Percentiles rank a stretch among this genome's conserved stretches.
These are phyloP conservation scores for Stagonosporopsis vannaccii DNA, from an alignment of 2,329 filamentous ascomycete species.

Conservation along the genomic window DNA sequence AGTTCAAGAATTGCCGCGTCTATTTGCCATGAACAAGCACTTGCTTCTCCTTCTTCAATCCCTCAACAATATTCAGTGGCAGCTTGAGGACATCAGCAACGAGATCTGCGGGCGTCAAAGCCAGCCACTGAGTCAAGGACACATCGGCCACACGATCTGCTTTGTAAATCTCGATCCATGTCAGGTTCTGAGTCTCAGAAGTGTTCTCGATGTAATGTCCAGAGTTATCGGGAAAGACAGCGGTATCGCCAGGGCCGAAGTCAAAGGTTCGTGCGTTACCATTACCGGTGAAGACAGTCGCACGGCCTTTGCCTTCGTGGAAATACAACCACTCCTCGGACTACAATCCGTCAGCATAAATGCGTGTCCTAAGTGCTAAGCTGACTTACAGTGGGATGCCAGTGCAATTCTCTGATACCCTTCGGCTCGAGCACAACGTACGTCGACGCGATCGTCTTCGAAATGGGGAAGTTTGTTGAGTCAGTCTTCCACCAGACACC, in stretches of 20 bases:
- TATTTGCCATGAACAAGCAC: conserved; percentile 53
- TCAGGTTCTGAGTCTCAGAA: conserved; percentile 67
- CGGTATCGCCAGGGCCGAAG: conserved; percentile 71
- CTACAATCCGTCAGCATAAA: conserved; percentile 5
- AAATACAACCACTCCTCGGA: conserved; percentile 76
- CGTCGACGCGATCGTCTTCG: conserved; percentile 70
- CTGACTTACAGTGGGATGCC: conserved; percentile 69
- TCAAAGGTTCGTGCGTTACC: conserved; percentile 70
- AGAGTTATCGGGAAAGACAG: conserved; percentile 71
- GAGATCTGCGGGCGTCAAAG: conserved; percentile 69
- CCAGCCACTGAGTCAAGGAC: conserved; percentile 72
- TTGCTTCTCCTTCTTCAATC: conserved; percentile 70
- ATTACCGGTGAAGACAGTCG: conserved; percentile 70
- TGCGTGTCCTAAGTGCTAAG: neutral
- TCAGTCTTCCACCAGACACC: conserved; percentile 71
- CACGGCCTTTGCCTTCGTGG: conserved; percentile 66
- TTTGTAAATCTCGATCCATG: conserved; percentile 75
- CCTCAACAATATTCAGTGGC: conserved; percentile 62
- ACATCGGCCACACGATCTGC: conserved; percentile 72
- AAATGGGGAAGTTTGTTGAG: conserved; percentile 70
- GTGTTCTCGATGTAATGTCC: conserved; percentile 75
- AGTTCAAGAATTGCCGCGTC: neutral
- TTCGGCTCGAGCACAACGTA: conserved; percentile 70
- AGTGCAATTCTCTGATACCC: conserved; percentile 71
- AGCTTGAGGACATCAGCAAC: conserved; percentile 68